Evolutionary conservation across 1,284 basidiomycete genomes (phyloP).

Genomic region (Cutaneotrichosporon sp.): DNA sequence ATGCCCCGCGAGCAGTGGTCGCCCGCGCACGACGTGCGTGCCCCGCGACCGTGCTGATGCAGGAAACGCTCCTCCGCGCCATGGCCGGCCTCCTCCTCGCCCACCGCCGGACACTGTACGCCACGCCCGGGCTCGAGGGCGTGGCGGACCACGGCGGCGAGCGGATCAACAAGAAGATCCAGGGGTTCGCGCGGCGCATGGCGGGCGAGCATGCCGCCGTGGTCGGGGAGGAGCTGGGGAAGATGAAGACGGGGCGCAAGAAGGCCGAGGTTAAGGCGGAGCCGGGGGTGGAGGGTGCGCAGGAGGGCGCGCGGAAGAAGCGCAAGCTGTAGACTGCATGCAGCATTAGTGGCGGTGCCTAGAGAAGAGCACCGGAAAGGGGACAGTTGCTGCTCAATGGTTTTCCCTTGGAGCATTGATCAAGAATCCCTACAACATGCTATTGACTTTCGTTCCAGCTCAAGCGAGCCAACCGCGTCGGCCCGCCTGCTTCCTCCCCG

Average conservation of each 20-base stretch:
- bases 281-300: neutral
- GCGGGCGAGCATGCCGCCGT: neutral
- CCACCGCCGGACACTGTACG: constrained; percentile 25
- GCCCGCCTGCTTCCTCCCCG: neutral
- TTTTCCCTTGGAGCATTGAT: no score
- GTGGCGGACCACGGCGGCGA: constrained; percentile 33
- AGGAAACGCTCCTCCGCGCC: neutral
- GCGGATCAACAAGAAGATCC: constrained; percentile 35
- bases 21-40: constrained; percentile 4
- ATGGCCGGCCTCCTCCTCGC: neutral
- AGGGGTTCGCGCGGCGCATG: constrained; percentile 16
- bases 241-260: neutral
- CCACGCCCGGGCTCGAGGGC: constrained; percentile 19
- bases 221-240: neutral
- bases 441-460: no score
- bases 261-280: neutral
- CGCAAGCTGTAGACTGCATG: neutral
- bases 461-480: no score
- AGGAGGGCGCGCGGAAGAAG: neutral
- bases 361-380: no score
- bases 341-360: no score
- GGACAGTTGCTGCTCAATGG: no score
- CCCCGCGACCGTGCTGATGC: constrained; percentile 12
- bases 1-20: neutral
- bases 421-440: no score